These are phyloP conservation scores for Phialocephala subalpina DNA, from an alignment of 2,329 filamentous ascomycete genomes.

Conservation along the genomic window DNA sequence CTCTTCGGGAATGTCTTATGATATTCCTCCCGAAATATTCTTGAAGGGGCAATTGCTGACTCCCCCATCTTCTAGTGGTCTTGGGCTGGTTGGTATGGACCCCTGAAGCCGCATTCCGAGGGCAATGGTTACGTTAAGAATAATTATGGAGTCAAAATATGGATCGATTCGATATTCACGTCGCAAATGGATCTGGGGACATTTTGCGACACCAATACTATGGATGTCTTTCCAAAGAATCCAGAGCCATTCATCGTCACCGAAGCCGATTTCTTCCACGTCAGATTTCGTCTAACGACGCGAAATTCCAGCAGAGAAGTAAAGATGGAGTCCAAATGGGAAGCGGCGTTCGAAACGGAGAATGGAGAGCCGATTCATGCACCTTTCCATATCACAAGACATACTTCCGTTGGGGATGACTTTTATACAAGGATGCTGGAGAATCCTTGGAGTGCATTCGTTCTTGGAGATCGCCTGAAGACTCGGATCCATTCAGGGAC, in stretches of 20 bases:
- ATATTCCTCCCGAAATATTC: no score
- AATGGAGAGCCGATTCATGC: conserved; percentile 12
- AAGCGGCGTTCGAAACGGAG: conserved; percentile 16
- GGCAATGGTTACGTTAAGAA: conserved; percentile 12
- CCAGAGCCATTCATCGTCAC: conserved; percentile 13
- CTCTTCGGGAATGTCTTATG: no score
- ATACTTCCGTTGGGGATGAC: conserved; percentile 9
- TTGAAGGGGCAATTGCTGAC: no score
- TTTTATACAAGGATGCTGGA: conserved; percentile 9
- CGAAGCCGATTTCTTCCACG: conserved; percentile 14
- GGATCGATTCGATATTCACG: conserved; percentile 18
- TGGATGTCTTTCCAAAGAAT: conserved; percentile 15
- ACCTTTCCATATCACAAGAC: conserved; percentile 14
- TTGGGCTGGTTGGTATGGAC: conserved; percentile 20
- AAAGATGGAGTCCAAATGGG: conserved; percentile 9
- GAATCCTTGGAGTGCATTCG: conserved; percentile 13
- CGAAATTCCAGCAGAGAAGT: neutral
- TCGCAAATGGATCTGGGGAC: conserved; percentile 17
- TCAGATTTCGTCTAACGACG: conserved; percentile 10
- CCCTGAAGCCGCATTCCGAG: conserved; percentile 6
- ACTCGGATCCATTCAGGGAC: neutral
- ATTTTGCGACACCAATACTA: conserved; percentile 12
- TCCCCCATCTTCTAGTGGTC: no score
- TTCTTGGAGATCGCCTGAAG: conserved; percentile 16
- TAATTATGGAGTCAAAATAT: conserved; percentile 14